Percentiles rank a stretch among this genome's conserved stretches.
Conservation (phyloP, 2,329 filamentous ascomycete genomes). For the Corinectria fuckeliana region DNA sequence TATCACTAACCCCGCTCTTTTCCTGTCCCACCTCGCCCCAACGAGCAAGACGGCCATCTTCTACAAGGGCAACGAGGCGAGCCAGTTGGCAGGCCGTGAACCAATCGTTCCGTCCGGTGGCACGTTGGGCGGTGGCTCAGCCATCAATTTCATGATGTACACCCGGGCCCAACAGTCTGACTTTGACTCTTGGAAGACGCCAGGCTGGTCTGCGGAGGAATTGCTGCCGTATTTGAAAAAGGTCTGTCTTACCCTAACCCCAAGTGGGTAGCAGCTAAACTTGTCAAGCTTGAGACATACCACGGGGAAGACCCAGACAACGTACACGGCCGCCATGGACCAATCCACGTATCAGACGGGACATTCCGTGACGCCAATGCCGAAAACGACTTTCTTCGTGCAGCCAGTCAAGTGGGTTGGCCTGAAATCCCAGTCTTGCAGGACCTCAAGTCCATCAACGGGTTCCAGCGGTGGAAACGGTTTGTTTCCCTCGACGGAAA, state of each 20-base stretch:
- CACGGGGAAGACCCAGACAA: constrained; percentile 51
- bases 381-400: constrained; percentile 58
- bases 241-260: constrained; percentile 23
- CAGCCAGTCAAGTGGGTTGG: constrained; percentile 54
- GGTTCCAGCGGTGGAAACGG: constrained; percentile 39
- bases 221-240: constrained; percentile 43
- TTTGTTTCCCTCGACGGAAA: constrained; percentile 57
- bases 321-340: constrained; percentile 60
- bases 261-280: rapidly evolving
- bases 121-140: constrained; percentile 41
- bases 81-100: constrained; percentile 31
- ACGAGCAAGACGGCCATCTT: constrained; percentile 34
- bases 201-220: constrained; percentile 44
- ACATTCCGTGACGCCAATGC: constrained; percentile 48
- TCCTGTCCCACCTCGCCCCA: constrained; percentile 33
- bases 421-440: constrained; percentile 61
- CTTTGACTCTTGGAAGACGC: constrained; percentile 44
- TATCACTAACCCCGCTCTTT: constrained; percentile 39
- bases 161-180: constrained; percentile 42
- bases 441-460: constrained; percentile 50
- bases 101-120: constrained; percentile 38
- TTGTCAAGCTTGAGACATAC: constrained; percentile 60
- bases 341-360: constrained; percentile 62
- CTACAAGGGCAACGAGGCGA: constrained; percentile 37
- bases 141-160: constrained; percentile 45